A percentile compares a stretch with the other conserved stretches of the same genome.
Evolutionary conservation across 2,329 filamentous ascomycete genomes (phyloP).

Genomic region (Phyllosticta capitalensis): DNA sequence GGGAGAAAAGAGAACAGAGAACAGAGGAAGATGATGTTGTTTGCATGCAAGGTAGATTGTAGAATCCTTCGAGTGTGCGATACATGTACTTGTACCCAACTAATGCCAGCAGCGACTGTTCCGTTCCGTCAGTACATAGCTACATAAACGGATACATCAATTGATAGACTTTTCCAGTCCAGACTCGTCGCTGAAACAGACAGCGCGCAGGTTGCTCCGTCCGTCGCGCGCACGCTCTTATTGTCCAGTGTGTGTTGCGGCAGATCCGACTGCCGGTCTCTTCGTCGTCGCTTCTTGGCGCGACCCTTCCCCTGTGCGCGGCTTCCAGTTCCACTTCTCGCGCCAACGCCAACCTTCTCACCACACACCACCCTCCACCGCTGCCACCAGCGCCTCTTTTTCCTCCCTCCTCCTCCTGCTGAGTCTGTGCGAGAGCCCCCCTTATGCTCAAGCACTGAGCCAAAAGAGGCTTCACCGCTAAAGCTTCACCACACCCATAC

Average conservation of each 20-base stretch:
- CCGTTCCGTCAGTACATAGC: too few relatives aligned
- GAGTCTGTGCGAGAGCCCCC: neutral
- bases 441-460: neutral
- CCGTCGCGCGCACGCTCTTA: neutral
- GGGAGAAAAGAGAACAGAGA: too few relatives aligned
- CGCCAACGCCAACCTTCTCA: constrained; percentile 9
- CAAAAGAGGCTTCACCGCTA: neutral
- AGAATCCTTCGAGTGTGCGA: too few relatives aligned
- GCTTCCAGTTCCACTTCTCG: constrained; percentile 6
- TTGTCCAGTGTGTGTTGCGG: neutral
- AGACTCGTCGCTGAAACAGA: neutral
- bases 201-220: neutral
- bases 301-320: constrained; percentile 10
- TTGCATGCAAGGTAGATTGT: too few relatives aligned
- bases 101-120: too few relatives aligned
- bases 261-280: neutral
- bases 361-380: neutral
- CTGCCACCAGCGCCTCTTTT: neutral
- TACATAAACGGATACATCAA: neutral
- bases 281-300: constrained; percentile 10
- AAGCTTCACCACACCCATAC: constrained; percentile 1
- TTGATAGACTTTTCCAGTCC: neutral
- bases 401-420: neutral
- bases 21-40: too few relatives aligned
- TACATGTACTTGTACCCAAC: too few relatives aligned